Percentiles rank a stretch among this genome's conserved stretches.
Conservation (phyloP, 306 rosid genomes). For the cucumber (Cucumis sativus) region Cucumber_9930_V3 NC_026660.2:28212501-28213000, state of each 20-base stretch:
- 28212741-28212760: conserved; percentile 72
- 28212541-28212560: conserved; percentile 67
- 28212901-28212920: conserved; percentile 43
- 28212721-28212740: conserved; percentile 35
- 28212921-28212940: conserved; percentile 50
- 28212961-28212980: conserved; percentile 51
- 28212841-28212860: conserved; percentile 32
- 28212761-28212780: conserved; percentile 55
- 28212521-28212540: conserved; percentile 78
- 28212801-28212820: conserved; percentile 79
- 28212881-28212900: conserved; percentile 34
- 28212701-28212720: conserved; percentile 23
- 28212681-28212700: conserved; percentile 47
- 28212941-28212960: conserved; percentile 60
- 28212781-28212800: conserved; percentile 30
- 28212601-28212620: conserved; percentile 74
- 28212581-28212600: conserved; percentile 56
- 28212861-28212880: conserved; percentile 42
- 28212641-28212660: conserved; percentile 62
- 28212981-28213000: conserved; percentile 57
- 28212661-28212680: conserved; percentile 60
- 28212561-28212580: conserved; percentile 62
- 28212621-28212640: conserved; percentile 84
- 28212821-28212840: conserved; percentile 70
- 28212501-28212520: conserved; percentile 72